A percentile compares a stretch with the other conserved stretches of the same genome.
These are phyloP conservation scores for Prunus kanzakura DNA, from an alignment of 306 rosid species.

Conservation along the genomic window DNA sequence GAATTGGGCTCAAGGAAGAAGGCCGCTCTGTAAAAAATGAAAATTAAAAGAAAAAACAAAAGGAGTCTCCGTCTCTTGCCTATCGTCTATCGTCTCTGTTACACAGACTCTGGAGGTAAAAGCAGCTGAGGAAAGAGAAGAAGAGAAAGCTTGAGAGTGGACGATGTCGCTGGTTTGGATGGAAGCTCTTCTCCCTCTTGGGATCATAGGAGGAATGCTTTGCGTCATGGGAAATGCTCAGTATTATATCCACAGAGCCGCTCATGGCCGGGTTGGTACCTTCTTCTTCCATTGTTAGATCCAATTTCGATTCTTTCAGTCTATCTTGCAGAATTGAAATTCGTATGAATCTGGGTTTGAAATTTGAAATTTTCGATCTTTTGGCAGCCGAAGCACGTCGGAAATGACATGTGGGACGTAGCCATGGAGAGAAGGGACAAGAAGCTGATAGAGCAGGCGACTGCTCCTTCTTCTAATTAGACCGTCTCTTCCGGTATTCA, in stretches of 20 bases:
- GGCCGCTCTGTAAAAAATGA: neutral
- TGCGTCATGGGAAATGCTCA: conserved; percentile 89
- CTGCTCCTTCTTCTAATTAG: conserved; percentile 36
- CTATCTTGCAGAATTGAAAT: neutral
- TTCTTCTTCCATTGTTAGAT: neutral
- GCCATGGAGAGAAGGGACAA: conserved; percentile 98
- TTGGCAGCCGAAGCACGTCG: conserved; percentile 88
- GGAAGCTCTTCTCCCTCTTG: conserved; percentile 80
- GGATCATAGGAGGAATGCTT: conserved; percentile 89
- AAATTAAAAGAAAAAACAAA: neutral
- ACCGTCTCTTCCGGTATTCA: neutral
- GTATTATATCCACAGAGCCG: conserved; percentile 80
- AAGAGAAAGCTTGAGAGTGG: neutral
- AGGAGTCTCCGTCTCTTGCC: neutral
- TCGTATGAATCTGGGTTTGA: neutral
- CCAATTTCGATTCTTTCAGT: conserved; percentile 1
- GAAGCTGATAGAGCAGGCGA: conserved; percentile 59
- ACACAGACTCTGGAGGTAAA: neutral
- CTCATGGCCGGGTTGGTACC: conserved; percentile 73
- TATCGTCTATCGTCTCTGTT: neutral
- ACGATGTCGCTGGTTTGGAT: conserved; percentile 58
- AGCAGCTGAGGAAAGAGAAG: neutral
- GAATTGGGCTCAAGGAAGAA: neutral
- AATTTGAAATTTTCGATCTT: neutral
- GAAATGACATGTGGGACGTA: conserved; percentile 91